A percentile compares a stretch with the other conserved stretches of the same genome.
phyloP scores from a whole-genome alignment of 768 basidiomycete genomes.

The Auriscalpium microsporum region DNA sequence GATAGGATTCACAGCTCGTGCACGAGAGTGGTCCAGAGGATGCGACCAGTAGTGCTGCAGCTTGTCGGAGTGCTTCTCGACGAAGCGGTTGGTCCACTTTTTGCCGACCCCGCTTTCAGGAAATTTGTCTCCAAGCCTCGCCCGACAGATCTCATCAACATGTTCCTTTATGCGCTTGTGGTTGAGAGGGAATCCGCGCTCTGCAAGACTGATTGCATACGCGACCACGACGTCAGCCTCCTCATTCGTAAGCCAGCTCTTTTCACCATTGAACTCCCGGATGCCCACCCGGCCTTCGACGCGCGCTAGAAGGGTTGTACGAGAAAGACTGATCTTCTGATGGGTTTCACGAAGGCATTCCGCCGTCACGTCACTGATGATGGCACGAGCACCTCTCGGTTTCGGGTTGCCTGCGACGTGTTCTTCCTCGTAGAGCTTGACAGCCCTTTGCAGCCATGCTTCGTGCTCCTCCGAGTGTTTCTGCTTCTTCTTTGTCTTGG shows the following conservation, averaged over 20 bases:
- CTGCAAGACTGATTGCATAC: constrained; percentile 21
- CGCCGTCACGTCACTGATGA: not conserved
- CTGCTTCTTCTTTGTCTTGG: not conserved
- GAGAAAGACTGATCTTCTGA: constrained; percentile 11
- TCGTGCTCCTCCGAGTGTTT: not conserved
- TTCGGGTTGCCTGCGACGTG: not conserved
- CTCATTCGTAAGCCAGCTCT: constrained; percentile 20
- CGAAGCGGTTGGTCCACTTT: constrained; percentile 26
- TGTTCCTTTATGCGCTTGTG: constrained; percentile 26
- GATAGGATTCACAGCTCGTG: constrained; percentile 28
- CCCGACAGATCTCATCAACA: constrained; percentile 20
- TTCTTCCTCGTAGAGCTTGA: not conserved
- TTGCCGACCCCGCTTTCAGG: constrained; percentile 23
- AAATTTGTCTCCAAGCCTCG: not conserved
- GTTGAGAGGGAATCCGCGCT: constrained; percentile 28
- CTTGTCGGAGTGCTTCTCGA: constrained; percentile 20
- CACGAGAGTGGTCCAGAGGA: constrained; percentile 27
- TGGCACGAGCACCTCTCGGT: not conserved
- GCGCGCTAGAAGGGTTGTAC: constrained; percentile 13
- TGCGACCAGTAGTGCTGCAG: constrained; percentile 23
- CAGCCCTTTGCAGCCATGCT: not conserved
- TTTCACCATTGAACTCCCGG: constrained; percentile 20
- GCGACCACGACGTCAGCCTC: constrained; percentile 26
- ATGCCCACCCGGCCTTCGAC: constrained; percentile 17
- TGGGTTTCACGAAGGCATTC: constrained; percentile 1